Conservation (phyloP, 2,329 filamentous ascomycete genomes). For the Diaporthe ilicicola region DNA sequence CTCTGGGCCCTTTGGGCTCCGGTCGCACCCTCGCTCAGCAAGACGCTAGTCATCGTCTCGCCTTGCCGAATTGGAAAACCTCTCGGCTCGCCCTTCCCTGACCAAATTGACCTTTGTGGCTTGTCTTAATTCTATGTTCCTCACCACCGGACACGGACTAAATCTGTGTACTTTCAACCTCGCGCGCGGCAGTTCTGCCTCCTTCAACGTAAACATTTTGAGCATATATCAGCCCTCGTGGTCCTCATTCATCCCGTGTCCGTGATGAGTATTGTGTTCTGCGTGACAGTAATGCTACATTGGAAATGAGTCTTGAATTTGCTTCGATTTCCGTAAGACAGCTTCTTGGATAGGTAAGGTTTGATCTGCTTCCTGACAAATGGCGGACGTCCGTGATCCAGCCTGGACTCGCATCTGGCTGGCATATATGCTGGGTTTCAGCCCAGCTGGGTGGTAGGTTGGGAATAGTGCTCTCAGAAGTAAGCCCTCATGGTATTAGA, state of each 20-base stretch:
- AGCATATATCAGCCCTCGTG: not conserved
- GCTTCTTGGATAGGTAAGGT: not conserved
- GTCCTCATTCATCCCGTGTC: constrained; percentile 12
- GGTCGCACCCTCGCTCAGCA: not conserved
- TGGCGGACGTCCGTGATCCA: not conserved
- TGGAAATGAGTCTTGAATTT: not conserved
- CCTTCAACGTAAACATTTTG: not conserved
- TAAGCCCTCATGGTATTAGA: not conserved
- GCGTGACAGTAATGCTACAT: not conserved
- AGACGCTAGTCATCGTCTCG: not conserved
- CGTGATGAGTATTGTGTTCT: constrained; percentile 1
- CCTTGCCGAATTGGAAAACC: not conserved
- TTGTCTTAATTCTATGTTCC: not conserved
- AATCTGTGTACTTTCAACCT: not conserved
- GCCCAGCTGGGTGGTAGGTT: not conserved
- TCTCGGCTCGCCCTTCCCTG: constrained; percentile 7
- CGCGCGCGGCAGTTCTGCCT: constrained; percentile 18
- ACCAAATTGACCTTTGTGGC: not conserved
- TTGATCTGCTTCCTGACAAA: constrained; percentile 7
- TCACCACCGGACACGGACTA: not conserved
- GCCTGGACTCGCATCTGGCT: too few species aligned
- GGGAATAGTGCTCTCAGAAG: not conserved
- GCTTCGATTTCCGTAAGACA: not conserved
- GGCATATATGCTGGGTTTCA: constrained; percentile 9
- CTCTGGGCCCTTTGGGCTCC: not conserved